Base-by-base conservation (phyloP, 805 yeast species). In the Yamadazyma takamatsuzukensis region DNA sequence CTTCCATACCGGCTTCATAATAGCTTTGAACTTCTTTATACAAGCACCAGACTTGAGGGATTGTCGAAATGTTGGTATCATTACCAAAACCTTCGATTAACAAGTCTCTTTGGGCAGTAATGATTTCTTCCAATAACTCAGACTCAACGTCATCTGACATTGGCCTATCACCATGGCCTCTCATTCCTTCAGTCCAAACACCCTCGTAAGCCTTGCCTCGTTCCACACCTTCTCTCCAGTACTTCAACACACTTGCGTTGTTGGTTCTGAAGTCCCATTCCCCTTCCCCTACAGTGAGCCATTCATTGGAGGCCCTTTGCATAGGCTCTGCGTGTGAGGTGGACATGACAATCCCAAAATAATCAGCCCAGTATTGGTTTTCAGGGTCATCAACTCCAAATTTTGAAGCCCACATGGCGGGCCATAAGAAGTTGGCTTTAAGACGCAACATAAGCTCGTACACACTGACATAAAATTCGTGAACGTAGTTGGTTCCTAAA, bases 31-130 rank as follows among this genome's bases (percentile, higher is more conserved):
- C 49, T 30, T 45, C 49, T 26, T 45, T 45, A 24, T 45, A 45
- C 12, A 45, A 34, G 32, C 49, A 45, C 49, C 49, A 45, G 14
- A 34, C 45, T 28, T 45, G 49, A n/a, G 49, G 49, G 22, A 45
- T 36, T 13, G 30, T 30, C 4, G 44, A 34, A n/a, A 45, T 28
- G 28, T 38, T 32, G 4, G 37, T 36, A 15, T 15, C 22, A 14
- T 36, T 30, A 2, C 38, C 41, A 27, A 45, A 43, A 8, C 32
- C 43, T 19, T 43, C 37, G 1, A 11, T 4, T 22, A 45, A 37
- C 11, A 45, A 33, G 4, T 45, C 40, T 15, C 44, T 22, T 32
- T 45, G 49, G 9, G 29, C 25, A n/a, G 21, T 27, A 33, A 45
- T 40, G 25, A 45, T 35, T 12, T 45, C 41, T 18, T 40, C 41